Evolutionary conservation across 2,329 filamentous ascomycete species (phyloP), one percentile per base, ranked within the genome.

Genomic region (Emergomyces pasteurianus): DNA sequence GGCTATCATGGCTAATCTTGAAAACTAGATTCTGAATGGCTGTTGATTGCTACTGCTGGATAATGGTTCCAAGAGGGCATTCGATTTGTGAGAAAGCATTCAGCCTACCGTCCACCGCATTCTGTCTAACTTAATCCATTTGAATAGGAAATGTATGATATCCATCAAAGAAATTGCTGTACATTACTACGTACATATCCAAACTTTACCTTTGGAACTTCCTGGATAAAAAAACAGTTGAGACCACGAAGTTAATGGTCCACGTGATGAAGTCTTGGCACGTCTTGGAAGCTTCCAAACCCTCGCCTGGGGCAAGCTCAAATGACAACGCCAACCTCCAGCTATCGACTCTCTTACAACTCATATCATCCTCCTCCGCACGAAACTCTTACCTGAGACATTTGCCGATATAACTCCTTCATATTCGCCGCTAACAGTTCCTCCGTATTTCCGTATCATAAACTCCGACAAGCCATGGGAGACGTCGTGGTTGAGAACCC

Each of bases 401-500:
- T 26, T 26, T 10, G 18, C 36, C 5, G 23, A 26, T 40, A 23
- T 18, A 26, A 56, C 14, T 26, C 12, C 36, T 28, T 26, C 12
- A 28, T 56, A 53, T 36, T 36, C 14, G 14, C 23, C 21, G 36
- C 49, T 47, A 16, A 12, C n/a, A 18, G 10, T 14, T 42, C 21
- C 28, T 23, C 5, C 31, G 28, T n/a, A 18, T 53, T 10, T 28
- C 53, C 58, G n/a, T 1, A 8, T 46, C 34, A 18, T 34, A 2
- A 36, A 21, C 34, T 18, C 46, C 66, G 63, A 61, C 38, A 70
- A n/a, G 74, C 60, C 69, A 96, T 96, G 92, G 92, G 86, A 76
- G 90, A 95, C 81, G 84, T 90, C 73, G 82, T 88, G 70, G 85
- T 96, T 73, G 90, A 96, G 78, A 91, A 83, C 78, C 86, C 90